These are phyloP conservation scores for Solanum rostratum DNA, from an alignment of 257 asterid genomes.

Conservation along the genomic window DNA sequence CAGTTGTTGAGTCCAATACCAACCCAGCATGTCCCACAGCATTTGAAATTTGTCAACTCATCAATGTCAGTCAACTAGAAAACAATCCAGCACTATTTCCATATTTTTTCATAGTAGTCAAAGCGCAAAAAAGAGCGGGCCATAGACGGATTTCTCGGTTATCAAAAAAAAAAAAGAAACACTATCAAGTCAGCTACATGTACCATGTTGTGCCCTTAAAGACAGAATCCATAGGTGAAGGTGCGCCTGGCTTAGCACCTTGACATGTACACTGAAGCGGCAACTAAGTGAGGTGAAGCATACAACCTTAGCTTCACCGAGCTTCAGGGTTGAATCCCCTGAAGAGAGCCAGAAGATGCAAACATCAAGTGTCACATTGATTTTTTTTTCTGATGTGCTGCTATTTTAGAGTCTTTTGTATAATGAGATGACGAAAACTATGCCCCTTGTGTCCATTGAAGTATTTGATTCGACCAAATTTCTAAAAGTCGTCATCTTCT, in stretches of 20 bases:
- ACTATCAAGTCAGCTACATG: not conserved
- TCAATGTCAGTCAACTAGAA: not conserved
- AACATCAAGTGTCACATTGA: not conserved
- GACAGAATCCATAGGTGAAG: not conserved
- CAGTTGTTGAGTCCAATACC: not conserved
- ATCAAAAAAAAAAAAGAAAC: not conserved
- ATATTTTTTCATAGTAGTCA: not conserved
- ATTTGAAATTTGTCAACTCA: not conserved
- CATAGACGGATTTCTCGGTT: too few relatives aligned
- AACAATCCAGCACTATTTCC: not conserved
- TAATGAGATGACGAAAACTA: not conserved
- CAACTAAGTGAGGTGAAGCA: not conserved
- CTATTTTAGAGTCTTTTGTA: not conserved
- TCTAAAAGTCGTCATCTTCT: not conserved
- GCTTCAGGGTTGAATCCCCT: not conserved
- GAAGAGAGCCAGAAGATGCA: not conserved
- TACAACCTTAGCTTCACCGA: not conserved
- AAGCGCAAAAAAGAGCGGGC: too few relatives aligned
- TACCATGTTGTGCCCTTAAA: not conserved
- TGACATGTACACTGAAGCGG: not conserved
- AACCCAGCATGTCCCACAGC: not conserved
- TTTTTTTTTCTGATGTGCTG: not conserved
- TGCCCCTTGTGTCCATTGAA: not conserved
- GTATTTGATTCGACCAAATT: not conserved
- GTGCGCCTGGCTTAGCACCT: not conserved